These are phyloP conservation scores for Grosmannia huntii DNA, from an alignment of 2,329 filamentous ascomycete species.

Conservation along the genomic window DNA sequence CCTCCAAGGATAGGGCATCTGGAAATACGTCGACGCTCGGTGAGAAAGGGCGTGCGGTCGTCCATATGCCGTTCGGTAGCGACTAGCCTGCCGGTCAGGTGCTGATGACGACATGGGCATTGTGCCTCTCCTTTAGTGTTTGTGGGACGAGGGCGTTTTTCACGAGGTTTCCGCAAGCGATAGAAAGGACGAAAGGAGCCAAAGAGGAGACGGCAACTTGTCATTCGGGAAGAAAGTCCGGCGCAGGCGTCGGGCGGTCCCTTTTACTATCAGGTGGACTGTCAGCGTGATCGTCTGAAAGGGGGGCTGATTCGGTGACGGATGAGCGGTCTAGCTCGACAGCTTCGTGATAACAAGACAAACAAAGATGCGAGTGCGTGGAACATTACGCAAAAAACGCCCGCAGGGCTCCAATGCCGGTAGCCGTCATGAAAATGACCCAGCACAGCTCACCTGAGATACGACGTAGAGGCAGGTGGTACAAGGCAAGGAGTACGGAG, in stretches of 20 bases:
- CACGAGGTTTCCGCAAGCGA: neutral
- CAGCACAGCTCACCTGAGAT: neutral
- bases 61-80: no score
- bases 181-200: neutral
- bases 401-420: neutral
- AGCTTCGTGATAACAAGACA: neutral
- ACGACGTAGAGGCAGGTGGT: no score
- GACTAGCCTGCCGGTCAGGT: no score
- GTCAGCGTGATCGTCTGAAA: no score
- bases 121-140: neutral
- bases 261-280: neutral
- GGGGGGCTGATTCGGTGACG: no score
- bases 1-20: no score
- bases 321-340: no score
- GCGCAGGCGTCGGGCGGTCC: neutral
- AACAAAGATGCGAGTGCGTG: neutral
- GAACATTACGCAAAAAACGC: neutral
- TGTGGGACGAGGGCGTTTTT: neutral
- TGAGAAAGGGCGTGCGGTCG: no score
- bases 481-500: neutral
- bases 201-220: neutral
- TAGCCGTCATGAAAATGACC: neutral
- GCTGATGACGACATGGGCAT: no score
- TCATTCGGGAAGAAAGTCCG: neutral
- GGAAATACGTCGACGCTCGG: no score